A percentile compares a stretch with the other conserved stretches of the same genome.
Evolutionary conservation across 2,329 filamentous ascomycete species (phyloP).

Genomic region (Colletotrichum sojae): DNA sequence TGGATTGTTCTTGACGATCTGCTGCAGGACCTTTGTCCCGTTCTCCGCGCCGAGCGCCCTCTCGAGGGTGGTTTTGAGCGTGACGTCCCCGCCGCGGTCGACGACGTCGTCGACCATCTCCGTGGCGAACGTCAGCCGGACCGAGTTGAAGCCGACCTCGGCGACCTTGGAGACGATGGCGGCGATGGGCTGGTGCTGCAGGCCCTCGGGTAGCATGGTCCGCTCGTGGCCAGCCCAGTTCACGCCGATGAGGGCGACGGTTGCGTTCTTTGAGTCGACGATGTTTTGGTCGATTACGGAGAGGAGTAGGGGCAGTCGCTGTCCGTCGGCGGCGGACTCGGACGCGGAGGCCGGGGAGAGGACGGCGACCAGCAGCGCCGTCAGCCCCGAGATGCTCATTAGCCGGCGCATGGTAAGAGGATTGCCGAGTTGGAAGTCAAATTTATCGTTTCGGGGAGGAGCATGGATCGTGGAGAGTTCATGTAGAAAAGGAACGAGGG

Average conservation of each 20-base stretch:
- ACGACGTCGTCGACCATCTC: constrained; percentile 68
- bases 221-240: constrained; percentile 69
- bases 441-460: not conserved
- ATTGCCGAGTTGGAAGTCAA: not conserved
- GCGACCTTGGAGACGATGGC: constrained; percentile 65
- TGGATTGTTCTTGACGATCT: constrained; percentile 66
- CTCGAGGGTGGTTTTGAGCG: constrained; percentile 53
- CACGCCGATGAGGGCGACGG: constrained; percentile 60
- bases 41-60: constrained; percentile 61
- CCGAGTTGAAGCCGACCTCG: constrained; percentile 67
- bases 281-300: constrained; percentile 51
- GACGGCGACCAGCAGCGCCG: constrained; percentile 33
- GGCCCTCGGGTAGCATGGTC: constrained; percentile 70
- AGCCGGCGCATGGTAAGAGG: constrained; percentile 13
- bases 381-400: not conserved
- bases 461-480: not conserved
- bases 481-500: not conserved
- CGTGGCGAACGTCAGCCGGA: constrained; percentile 69
- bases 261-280: constrained; percentile 63
- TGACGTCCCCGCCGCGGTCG: constrained; percentile 54
- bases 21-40: constrained; percentile 58
- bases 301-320: constrained; percentile 12
- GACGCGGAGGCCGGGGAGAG: not conserved
- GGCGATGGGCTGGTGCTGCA: constrained; percentile 66
- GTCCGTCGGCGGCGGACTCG: not conserved